These are phyloP conservation scores for Naganishia antarctica DNA, from an alignment of 768 basidiomycete species.

Conservation along the genomic window DNA sequence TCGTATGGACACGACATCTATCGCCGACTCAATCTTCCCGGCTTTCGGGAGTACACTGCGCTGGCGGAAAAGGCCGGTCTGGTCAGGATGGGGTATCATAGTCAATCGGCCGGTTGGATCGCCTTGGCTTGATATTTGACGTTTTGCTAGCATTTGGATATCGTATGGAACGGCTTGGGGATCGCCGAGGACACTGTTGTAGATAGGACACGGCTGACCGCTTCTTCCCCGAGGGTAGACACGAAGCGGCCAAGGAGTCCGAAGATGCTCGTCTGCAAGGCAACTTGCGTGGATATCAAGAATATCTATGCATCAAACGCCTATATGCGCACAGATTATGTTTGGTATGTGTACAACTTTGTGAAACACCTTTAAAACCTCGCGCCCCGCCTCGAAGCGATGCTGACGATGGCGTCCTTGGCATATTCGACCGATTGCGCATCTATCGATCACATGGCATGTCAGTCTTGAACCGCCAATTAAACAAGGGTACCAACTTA, in stretches of 20 bases:
- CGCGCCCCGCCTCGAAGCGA: slow-evolving; percentile 40
- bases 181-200: too few relatives aligned
- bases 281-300: too few relatives aligned
- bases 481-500: slow-evolving; percentile 50
- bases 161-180: too few relatives aligned
- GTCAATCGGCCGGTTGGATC: slow-evolving; percentile 1
- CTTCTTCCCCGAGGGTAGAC: too few relatives aligned
- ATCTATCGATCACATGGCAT: slow-evolving; percentile 32
- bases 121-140: slow-evolving; percentile 3
- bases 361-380: slow-evolving; percentile 14
- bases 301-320: too few relatives aligned
- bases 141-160: too few relatives aligned
- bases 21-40: neutral
- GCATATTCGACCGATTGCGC: slow-evolving; percentile 45
- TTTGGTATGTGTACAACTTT: neutral
- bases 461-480: neutral
- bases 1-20: slow-evolving; percentile 16
- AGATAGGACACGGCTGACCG: too few relatives aligned
- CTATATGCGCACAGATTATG: too few relatives aligned
- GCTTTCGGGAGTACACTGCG: slow-evolving; percentile 12
- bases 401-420: slow-evolving; percentile 46
- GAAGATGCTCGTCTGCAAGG: too few relatives aligned
- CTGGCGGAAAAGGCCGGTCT: slow-evolving; percentile 7
- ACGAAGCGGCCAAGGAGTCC: too few relatives aligned
- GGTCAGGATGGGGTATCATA: slow-evolving; percentile 7